A percentile compares a stretch with the other conserved stretches of the same genome.
phyloP scores from a whole-genome alignment of 1,139 yeast species.

The Nakaseomyces uthaithaninus region DNA sequence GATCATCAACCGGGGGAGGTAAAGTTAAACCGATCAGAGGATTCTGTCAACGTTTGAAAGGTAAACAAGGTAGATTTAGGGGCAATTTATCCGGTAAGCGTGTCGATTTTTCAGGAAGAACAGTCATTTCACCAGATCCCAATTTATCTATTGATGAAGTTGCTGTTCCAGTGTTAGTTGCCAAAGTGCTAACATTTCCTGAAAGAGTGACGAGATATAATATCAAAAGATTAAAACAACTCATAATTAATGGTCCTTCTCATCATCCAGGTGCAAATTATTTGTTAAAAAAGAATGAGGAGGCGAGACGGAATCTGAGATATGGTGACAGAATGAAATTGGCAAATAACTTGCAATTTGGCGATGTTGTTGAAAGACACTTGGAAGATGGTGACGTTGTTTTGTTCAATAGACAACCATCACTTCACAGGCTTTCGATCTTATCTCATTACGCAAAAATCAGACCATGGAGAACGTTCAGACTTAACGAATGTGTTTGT shows the following conservation, averaged over 20 bases:
- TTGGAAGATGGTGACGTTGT: slow-evolving; percentile 96
- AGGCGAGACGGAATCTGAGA: slow-evolving; percentile 77
- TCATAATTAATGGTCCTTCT: slow-evolving; percentile 79
- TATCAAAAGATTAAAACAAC: slow-evolving; percentile 59
- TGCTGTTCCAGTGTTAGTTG: slow-evolving; percentile 96
- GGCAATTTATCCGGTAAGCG: slow-evolving; percentile 97
- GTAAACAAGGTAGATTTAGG: slow-evolving; percentile 97
- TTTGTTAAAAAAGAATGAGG: slow-evolving; percentile 71
- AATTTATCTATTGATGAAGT: slow-evolving; percentile 91
- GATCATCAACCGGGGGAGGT: slow-evolving; percentile 50
- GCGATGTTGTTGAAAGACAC: slow-evolving; percentile 97
- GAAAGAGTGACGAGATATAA: slow-evolving; percentile 90
- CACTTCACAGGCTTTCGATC: slow-evolving; percentile 89
- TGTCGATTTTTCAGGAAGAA: slow-evolving; percentile 96
- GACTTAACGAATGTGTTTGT: slow-evolving; percentile 97
- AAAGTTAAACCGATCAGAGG: slow-evolving; percentile 87
- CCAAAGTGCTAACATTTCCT: slow-evolving; percentile 91
- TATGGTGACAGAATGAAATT: slow-evolving; percentile 78
- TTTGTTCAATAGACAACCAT: slow-evolving; percentile 94
- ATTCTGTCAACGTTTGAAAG: slow-evolving; percentile 92
- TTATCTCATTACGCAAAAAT: slow-evolving; percentile 92
- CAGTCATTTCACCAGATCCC: slow-evolving; percentile 98
- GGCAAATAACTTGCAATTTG: slow-evolving; percentile 69
- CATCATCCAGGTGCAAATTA: slow-evolving; percentile 96
- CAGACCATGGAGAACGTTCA: slow-evolving; percentile 96